Conservation (phyloP, 2,329 filamentous ascomycete species). For the Fonsecaea nubica region DNA sequence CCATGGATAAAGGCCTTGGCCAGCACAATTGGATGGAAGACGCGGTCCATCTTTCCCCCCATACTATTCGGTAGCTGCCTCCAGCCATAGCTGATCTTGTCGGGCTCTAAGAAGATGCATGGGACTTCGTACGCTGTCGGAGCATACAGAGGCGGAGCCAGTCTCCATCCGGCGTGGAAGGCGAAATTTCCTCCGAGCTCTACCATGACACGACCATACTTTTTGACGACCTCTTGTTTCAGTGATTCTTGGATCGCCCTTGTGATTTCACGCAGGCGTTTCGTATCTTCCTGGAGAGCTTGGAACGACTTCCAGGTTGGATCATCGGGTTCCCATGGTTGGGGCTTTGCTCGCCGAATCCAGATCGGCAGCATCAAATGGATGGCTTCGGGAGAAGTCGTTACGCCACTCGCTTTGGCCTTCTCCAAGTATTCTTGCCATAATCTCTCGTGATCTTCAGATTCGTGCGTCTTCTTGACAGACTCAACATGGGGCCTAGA, state of each 20-base stretch:
- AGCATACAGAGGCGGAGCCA: conserved; percentile 31
- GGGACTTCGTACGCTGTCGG: conserved; percentile 36
- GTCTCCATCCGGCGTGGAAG: conserved; percentile 21
- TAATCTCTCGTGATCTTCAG: background rate
- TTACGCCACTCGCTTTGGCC: background rate
- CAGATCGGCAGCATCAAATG: conserved; percentile 37
- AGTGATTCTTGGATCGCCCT: conserved; percentile 20
- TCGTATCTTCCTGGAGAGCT: conserved; percentile 34
- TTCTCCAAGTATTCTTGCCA: conserved; percentile 19
- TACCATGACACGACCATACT: conserved; percentile 13
- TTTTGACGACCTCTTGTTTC: conserved; percentile 12
- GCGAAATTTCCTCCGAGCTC: conserved; percentile 15
- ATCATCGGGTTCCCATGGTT: conserved; percentile 31
- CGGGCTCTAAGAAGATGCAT: conserved; percentile 31
- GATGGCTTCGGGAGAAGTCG: conserved; percentile 11
- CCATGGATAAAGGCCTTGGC: conserved; percentile 34
- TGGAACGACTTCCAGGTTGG: conserved; percentile 37
- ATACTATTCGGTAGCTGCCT: conserved; percentile 29
- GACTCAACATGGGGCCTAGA: background rate
- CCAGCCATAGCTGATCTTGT: conserved; percentile 30
- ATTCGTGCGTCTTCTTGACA: conserved; percentile 6
- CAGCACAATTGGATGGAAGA: conserved; percentile 35
- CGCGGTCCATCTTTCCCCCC: conserved; percentile 35
- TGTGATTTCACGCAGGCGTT: conserved; percentile 30
- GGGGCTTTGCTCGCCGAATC: conserved; percentile 27